Evolutionary conservation across 768 basidiomycete species (phyloP).

Genomic region (Leccinum ochraceum): DNA sequence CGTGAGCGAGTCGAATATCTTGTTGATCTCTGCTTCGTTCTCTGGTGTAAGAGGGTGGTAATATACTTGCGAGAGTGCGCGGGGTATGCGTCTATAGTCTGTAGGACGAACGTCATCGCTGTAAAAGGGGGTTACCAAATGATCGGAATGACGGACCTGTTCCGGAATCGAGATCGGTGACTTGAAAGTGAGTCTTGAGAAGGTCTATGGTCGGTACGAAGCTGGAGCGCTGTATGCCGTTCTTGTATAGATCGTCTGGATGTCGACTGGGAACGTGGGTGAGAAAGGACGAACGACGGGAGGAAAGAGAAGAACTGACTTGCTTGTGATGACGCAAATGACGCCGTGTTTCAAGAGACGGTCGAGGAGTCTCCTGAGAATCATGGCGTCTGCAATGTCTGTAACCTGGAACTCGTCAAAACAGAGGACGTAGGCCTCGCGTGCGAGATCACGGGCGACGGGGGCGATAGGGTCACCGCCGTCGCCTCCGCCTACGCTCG

Average conservation of each 20-base stretch:
- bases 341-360: constrained; percentile 86
- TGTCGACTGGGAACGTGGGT: constrained; percentile 66
- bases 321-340: constrained; percentile 94
- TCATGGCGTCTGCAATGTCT: constrained; percentile 98
- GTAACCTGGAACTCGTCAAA: constrained; percentile 99
- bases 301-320: constrained; percentile 53
- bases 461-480: constrained; percentile 81
- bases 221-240: constrained; percentile 93
- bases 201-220: constrained; percentile 95
- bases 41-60: constrained; percentile 74
- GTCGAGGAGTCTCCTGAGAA: constrained; percentile 87
- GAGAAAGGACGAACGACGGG: background rate
- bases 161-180: constrained; percentile 93
- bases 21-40: constrained; percentile 69
- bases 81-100: constrained; percentile 96
- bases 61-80: constrained; percentile 93
- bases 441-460: constrained; percentile 84
- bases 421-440: constrained; percentile 82
- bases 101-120: constrained; percentile 4
- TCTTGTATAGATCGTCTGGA: constrained; percentile 97
- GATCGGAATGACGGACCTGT: constrained; percentile 57
- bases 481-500: constrained; percentile 28
- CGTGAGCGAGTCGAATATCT: constrained; percentile 79
- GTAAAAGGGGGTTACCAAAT: background rate
- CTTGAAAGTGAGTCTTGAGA: constrained; percentile 81